Conservation (phyloP, 2,329 filamentous ascomycete genomes). For the Chrysosporium keratinophilum region DNA sequence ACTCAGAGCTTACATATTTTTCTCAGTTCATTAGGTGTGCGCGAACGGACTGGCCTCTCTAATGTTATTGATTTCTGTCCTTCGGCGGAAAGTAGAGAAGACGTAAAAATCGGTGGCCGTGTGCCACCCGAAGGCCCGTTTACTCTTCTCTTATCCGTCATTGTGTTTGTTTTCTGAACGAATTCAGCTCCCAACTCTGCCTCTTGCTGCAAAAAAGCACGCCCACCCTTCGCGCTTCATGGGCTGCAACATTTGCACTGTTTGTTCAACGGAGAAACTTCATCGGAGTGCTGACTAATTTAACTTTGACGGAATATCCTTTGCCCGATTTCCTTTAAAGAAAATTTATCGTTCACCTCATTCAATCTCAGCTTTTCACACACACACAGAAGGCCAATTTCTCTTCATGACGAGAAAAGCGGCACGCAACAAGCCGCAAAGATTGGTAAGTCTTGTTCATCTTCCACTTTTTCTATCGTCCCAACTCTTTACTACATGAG, state of each 20-base stretch:
- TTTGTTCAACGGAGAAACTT: conserved; percentile 29
- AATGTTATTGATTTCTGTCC: conserved; percentile 39
- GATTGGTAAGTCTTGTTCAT: background rate
- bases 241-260: conserved; percentile 28
- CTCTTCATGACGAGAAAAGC: background rate
- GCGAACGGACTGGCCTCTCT: conserved; percentile 44
- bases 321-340: background rate
- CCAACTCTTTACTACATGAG: conserved; percentile 30
- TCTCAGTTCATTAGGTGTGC: conserved; percentile 61
- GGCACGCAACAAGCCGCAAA: background rate
- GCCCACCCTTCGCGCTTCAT: background rate
- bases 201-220: background rate
- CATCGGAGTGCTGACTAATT: background rate
- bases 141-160: conserved; percentile 78
- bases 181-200: background rate
- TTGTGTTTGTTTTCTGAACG: conserved; percentile 27
- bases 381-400: background rate
- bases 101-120: conserved; percentile 58
- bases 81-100: conserved; percentile 34
- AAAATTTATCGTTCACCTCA: background rate
- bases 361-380: background rate
- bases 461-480: background rate
- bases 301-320: conserved; percentile 4
- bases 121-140: conserved; percentile 79
- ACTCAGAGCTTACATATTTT: conserved; percentile 55